Percentiles rank a stretch among this genome's conserved stretches.
phyloP scores from a whole-genome alignment of 2,329 filamentous ascomycete species.

The Cercospora zeina region DNA sequence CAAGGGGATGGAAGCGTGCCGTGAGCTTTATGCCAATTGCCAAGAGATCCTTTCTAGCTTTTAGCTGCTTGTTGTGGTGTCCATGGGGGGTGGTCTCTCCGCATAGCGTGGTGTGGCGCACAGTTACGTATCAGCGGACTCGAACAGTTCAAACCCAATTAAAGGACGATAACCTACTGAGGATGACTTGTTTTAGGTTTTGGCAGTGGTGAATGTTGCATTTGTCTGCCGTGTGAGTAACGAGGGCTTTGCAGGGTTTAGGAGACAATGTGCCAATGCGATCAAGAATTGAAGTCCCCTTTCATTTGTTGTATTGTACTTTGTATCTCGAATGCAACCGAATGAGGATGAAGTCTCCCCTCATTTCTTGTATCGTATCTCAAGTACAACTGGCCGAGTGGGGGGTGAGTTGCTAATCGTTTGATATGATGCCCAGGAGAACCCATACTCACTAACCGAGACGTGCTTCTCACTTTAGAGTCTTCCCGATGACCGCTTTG shows the following conservation, averaged over 20 bases:
- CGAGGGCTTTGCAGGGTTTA: too few relatives aligned
- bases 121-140: slow-evolving; percentile 3
- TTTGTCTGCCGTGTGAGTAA: too few relatives aligned
- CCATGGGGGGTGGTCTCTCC: background rate
- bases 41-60: background rate
- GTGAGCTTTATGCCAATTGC: background rate
- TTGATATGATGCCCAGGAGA: too few relatives aligned
- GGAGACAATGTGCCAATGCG: too few relatives aligned
- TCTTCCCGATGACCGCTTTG: background rate
- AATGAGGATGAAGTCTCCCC: too few relatives aligned
- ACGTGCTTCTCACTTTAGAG: background rate
- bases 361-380: background rate
- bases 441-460: too few relatives aligned
- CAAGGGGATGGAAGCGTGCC: background rate
- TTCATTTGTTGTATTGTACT: too few relatives aligned
- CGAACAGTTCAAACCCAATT: background rate
- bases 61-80: background rate
- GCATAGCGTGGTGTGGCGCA: background rate
- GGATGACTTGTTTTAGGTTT: too few relatives aligned
- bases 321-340: background rate
- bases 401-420: too few relatives aligned
- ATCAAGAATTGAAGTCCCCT: too few relatives aligned
- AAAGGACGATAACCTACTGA: too few relatives aligned
- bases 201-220: too few relatives aligned
- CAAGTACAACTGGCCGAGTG: background rate